A percentile compares a stretch with the other conserved stretches of the same genome.
phyloP scores from a whole-genome alignment of 257 asterid species.

The Penstemon davidsonii region DNA sequence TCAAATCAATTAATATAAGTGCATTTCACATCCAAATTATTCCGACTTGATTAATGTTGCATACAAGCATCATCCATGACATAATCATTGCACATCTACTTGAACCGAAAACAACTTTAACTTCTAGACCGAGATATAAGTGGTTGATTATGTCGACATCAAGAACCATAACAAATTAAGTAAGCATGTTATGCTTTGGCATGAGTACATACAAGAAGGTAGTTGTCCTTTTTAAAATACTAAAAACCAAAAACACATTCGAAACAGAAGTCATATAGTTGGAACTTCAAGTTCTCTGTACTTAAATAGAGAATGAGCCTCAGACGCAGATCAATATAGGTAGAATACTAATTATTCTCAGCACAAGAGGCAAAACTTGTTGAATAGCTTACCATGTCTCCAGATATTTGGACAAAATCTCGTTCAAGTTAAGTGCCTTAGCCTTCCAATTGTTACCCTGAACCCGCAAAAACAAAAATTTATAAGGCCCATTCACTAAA shows the following conservation, averaged over 20 bases:
- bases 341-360: no score
- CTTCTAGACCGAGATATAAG: neutral
- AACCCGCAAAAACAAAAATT: constrained; percentile 2
- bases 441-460: constrained; percentile 72
- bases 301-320: neutral
- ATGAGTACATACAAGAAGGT: neutral
- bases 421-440: constrained; percentile 59
- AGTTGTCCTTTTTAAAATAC: neutral
- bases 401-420: constrained; percentile 50
- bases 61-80: neutral
- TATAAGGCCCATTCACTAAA: no score
- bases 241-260: no score
- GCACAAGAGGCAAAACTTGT: neutral
- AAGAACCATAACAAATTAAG: no score
- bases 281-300: constrained; percentile 8
- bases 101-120: neutral
- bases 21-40: neutral
- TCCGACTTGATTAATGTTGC: neutral
- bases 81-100: neutral
- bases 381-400: constrained; percentile 48
- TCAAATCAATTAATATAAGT: neutral
- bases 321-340: neutral
- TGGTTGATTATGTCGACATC: no score
- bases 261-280: neutral
- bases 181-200: neutral